Evolutionary conservation across 2,329 filamentous ascomycete species (phyloP), one percentile per base, ranked within the genome.

Genomic region (Phaeophleospora eucalypticola): DNA sequence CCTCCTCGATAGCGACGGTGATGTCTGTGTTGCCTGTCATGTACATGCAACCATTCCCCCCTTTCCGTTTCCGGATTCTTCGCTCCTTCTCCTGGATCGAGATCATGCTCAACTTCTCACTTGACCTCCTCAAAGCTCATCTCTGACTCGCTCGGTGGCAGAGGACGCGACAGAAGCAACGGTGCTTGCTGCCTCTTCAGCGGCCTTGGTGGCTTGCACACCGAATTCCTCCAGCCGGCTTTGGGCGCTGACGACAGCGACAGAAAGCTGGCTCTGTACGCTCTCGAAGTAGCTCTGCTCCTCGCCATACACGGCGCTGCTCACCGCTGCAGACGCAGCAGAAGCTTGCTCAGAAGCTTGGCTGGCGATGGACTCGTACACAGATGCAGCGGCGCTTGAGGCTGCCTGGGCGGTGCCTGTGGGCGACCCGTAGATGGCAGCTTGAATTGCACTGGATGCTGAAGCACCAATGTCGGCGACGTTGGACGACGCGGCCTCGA

Each of bases 371-470:
- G 73, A 75, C 16, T 66, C 66, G 56, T 74, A 74, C 0, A 67
- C 68, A 41, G 65, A 68, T 4, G 65, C 70, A 2, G 70, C 73
- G 20, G 67, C 69, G 41, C 65, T 70, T 1, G 72, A 70, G 0
- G 67, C 71, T 15, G 68, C 69, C 32, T 75, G 74, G 29, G 70
- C 63, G 4, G 67, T 71, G 2, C 71, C 69, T 1, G 77, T 78
- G 1, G 74, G 68, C 1, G 75, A 75, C 16, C 80, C 78, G 54
- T 80, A 83, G 43, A 84, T 71, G 2, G 79, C 79, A 41, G 71
- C 69, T 12, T 71, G 78, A 46, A 82, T 76, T 2, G 76, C 79
- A 18, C 68, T 68, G 49, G 77, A 75, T 8, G 80, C 81, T 34
- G 74, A 77, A 6, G 70, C 68, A 6, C 75, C 78, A 4, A 79